These are phyloP conservation scores for Fusarium sp. DNA, from an alignment of 2,329 filamentous ascomycete species.

Conservation along the genomic window DNA sequence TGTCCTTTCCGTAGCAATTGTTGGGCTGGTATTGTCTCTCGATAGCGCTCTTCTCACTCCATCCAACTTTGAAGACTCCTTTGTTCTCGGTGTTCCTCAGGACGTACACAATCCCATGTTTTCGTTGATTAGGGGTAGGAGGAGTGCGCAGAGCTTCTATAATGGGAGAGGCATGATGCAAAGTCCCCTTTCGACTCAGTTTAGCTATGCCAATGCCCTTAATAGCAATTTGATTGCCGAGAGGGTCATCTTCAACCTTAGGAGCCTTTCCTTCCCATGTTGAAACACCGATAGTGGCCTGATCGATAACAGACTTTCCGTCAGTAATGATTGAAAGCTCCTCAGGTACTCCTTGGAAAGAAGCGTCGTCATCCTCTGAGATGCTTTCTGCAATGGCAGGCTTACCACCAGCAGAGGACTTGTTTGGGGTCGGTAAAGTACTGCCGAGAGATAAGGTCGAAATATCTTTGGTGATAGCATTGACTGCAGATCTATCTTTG, in stretches of 20 bases:
- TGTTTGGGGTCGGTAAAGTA: too few relatives aligned
- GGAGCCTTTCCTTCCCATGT: background rate
- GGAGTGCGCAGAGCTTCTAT: background rate
- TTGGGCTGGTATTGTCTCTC: background rate
- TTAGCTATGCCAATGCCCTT: background rate
- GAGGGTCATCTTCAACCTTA: background rate
- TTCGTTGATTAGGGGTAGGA: background rate
- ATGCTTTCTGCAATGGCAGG: background rate
- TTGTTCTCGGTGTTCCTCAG: constrained; percentile 5
- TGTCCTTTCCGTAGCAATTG: constrained; percentile 18
- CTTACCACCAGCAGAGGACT: background rate
- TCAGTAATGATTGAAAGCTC: background rate
- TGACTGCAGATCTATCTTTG: background rate
- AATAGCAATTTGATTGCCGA: background rate
- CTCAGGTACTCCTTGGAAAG: background rate
- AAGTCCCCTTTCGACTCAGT: constrained; percentile 12
- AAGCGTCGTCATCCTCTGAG: background rate
- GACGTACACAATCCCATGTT: constrained; percentile 18
- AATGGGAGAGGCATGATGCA: constrained; percentile 4
- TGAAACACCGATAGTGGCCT: background rate
- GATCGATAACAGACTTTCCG: background rate
- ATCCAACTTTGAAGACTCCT: constrained; percentile 24
- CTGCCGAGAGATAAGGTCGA: background rate
- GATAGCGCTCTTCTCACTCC: background rate
- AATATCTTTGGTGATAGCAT: background rate